A percentile compares a stretch with the other conserved stretches of the same genome.
Conservation (phyloP, 306 rosid species). For the Cucurbita ficifolia region DNA sequence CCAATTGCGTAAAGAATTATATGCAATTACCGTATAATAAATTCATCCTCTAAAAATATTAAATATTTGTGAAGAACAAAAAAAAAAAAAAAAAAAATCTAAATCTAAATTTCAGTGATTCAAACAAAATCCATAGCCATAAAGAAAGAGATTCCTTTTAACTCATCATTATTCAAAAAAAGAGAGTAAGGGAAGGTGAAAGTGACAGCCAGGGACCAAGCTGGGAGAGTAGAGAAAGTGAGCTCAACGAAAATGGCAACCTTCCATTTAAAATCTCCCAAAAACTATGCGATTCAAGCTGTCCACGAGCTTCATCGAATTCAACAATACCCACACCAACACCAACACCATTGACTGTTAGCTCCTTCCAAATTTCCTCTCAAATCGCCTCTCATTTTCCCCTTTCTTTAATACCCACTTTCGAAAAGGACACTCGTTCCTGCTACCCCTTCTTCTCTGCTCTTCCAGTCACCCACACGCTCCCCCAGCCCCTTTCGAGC, state of each 20-base stretch:
- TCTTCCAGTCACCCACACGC: constrained; percentile 4
- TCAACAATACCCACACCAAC: neutral
- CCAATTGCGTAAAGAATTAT: too few relatives aligned
- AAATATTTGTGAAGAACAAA: too few relatives aligned
- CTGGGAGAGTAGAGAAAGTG: neutral
- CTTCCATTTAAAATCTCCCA: neutral
- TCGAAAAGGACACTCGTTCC: neutral
- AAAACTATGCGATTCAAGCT: neutral
- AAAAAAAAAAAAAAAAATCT: neutral
- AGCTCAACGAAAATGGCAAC: neutral
- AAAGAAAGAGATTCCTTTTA: neutral
- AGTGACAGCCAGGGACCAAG: neutral
- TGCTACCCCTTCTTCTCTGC: neutral
- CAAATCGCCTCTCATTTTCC: neutral
- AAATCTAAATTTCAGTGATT: neutral
- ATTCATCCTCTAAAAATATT: too few relatives aligned
- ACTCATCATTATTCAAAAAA: neutral
- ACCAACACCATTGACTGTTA: neutral
- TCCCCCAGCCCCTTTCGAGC: neutral
- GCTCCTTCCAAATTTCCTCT: neutral
- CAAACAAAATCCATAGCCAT: neutral
- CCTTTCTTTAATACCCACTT: neutral
- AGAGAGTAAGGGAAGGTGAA: neutral
- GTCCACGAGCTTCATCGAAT: constrained; percentile 1
- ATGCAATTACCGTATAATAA: too few relatives aligned